Base-by-base conservation (phyloP, 208 protist species). In the Angomonas desouzai region DNA sequence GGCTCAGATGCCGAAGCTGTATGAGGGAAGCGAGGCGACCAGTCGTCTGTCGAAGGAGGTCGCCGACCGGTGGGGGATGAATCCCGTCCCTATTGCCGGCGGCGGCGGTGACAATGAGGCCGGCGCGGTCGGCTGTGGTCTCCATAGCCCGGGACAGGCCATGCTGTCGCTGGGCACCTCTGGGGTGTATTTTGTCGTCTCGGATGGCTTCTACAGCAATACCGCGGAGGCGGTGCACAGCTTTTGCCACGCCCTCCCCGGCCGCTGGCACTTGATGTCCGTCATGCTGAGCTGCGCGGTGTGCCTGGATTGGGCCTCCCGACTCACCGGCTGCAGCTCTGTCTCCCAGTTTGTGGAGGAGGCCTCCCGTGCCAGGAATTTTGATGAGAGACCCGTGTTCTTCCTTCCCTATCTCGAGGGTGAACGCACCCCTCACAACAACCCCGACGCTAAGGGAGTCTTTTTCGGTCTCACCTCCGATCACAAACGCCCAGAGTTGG, bases 141-240 rank as follows among this genome's bases (percentile, higher is more conserved):
- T 92, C 58, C 81, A 77, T 65, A 79, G 82, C 64, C 77, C 86
- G 0, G 82, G 77, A 13, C 76, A 86, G 66, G 86, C 86, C 55
- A 89, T 92, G 82, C 82, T 92, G 4, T 92, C 80, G 18, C 72
- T 89, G 49, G 86, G 82, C 30, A 92, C 86, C 16, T 92, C 80
- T n/a, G 86, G 86, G 32, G 86, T 92, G 47, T 92, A 89, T 62
- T 89, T 92, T 57, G 78, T 89, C 48, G 79, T 89, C n/a, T 83
- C 80, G 10, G 82, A 89, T 64, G 77, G 79, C 55, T 92, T 89
- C 68, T 68, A 76, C 55, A 77, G 64, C 68, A 89, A 92, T 70
- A 87, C 79, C 18, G 68, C 76, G 28, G 85, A 92, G 77, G 85
- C 82, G 11, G 82, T 89, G 38, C 85, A 89, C 67, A 87, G 82